Conservation (phyloP, 2,329 filamentous ascomycete genomes). For the Fusarium coffeatum region DNA sequence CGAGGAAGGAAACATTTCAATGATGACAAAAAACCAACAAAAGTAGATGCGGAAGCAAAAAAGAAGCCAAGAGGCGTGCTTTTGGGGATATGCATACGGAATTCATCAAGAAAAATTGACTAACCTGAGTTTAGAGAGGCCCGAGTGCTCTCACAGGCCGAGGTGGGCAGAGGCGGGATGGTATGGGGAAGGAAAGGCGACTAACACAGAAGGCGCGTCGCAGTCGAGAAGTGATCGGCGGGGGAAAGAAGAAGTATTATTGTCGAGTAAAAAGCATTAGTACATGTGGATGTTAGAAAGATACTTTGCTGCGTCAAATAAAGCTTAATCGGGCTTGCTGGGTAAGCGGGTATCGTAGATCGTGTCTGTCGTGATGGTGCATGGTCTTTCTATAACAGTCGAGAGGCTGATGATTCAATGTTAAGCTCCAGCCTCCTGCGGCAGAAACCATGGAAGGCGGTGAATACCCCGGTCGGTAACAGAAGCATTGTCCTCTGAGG, state of each 20-base stretch:
- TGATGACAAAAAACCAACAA: constrained; percentile 6
- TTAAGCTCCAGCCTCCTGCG: constrained; percentile 4
- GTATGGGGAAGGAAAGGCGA: constrained; percentile 42
- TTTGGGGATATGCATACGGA: constrained; percentile 4
- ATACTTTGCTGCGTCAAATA: constrained; percentile 14
- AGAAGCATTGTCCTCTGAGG: no score
- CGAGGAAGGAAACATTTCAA: constrained; percentile 39
- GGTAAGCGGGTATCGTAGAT: constrained; percentile 29
- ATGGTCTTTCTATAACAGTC: constrained; percentile 13
- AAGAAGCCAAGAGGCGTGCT: not conserved
- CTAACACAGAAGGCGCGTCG: constrained; percentile 37
- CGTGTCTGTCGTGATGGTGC: constrained; percentile 31
- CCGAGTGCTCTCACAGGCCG: constrained; percentile 32
- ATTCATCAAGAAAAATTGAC: constrained; percentile 29
- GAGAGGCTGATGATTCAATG: constrained; percentile 31
- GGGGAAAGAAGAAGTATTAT: not conserved
- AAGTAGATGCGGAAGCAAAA: not conserved
- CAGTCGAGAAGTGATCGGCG: constrained; percentile 35
- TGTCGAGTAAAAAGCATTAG: constrained; percentile 17
- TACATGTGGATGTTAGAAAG: constrained; percentile 21
- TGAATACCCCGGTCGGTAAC: no score
- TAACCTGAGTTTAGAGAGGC: constrained; percentile 39
- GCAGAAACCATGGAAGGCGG: constrained; percentile 45
- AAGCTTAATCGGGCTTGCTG: constrained; percentile 24
- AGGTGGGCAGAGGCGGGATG: constrained; percentile 33